Evolutionary conservation across 163 green algal genomes (phyloP).

Genomic region (Volvox carteri): DNA sequence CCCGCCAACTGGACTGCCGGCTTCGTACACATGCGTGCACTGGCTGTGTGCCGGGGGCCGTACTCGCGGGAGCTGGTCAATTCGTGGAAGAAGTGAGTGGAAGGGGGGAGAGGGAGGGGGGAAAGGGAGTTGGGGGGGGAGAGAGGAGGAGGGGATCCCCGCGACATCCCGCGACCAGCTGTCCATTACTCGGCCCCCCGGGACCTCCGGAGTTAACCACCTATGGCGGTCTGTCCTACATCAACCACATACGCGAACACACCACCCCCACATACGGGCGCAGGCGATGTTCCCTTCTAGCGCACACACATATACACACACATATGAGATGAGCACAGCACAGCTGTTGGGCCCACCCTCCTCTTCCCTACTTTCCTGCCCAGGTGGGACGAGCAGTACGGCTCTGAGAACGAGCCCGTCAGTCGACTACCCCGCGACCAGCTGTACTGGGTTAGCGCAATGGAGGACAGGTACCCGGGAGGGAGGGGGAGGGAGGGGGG

Average conservation of each 20-base stretch:
- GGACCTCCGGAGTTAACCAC: too few relatives aligned
- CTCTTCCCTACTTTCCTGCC: background rate
- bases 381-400: slow-evolving; percentile 82
- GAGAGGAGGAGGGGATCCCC: too few relatives aligned
- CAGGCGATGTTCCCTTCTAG: too few relatives aligned
- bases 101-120: background rate
- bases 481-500: too few relatives aligned
- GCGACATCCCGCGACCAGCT: too few relatives aligned
- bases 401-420: slow-evolving; percentile 69
- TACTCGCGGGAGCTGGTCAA: slow-evolving; percentile 82
- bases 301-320: too few relatives aligned
- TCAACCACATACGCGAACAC: too few relatives aligned
- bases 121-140: background rate
- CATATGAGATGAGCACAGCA: too few relatives aligned
- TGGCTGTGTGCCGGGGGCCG: slow-evolving; percentile 86
- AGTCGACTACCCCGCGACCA: slow-evolving; percentile 45
- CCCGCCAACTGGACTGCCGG: slow-evolving; percentile 63
- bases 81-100: slow-evolving; percentile 80
- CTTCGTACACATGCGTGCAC: slow-evolving; percentile 82
- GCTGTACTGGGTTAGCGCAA: slow-evolving; percentile 61
- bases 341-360: background rate
- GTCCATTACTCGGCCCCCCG: too few relatives aligned
- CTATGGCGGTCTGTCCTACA: too few relatives aligned
- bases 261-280: too few relatives aligned
- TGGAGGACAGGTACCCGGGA: slow-evolving; percentile 53